Evolutionary conservation across 2,329 filamentous ascomycete genomes (phyloP).

Genomic region (Leptographium lundbergii): DNA sequence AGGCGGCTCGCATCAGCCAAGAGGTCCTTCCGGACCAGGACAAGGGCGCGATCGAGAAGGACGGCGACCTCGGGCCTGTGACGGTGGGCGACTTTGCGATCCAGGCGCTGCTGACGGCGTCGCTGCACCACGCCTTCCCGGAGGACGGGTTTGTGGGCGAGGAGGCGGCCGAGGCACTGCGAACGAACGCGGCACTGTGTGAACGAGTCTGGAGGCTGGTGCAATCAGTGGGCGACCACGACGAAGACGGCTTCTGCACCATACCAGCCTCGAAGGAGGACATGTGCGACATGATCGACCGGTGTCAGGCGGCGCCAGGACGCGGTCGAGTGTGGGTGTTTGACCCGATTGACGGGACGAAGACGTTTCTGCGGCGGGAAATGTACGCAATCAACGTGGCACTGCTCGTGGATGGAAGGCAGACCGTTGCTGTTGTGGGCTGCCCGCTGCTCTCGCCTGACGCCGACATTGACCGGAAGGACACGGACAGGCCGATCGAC

Average conservation of each 20-base stretch:
- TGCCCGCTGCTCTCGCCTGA: constrained; percentile 27
- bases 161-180: constrained; percentile 36
- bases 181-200: constrained; percentile 27
- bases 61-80: constrained; percentile 39
- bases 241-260: constrained; percentile 16
- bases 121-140: constrained; percentile 37
- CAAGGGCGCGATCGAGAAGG: constrained; percentile 39
- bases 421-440: constrained; percentile 36
- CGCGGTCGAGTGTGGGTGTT: constrained; percentile 41
- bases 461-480: constrained; percentile 25
- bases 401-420: constrained; percentile 35
- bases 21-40: constrained; percentile 32
- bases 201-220: constrained; percentile 36
- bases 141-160: constrained; percentile 41
- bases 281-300: constrained; percentile 41
- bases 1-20: constrained; percentile 36
- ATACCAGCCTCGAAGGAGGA: constrained; percentile 27
- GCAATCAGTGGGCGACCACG: constrained; percentile 17
- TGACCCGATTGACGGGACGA: constrained; percentile 48
- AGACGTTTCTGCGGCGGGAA: constrained; percentile 39
- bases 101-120: constrained; percentile 40
- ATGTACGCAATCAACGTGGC: constrained; percentile 46
- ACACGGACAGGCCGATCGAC: constrained; percentile 26
- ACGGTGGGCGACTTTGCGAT: constrained; percentile 48
- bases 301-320: constrained; percentile 27